These are phyloP conservation scores for Phytophthora pinifolia DNA, from an alignment of 352 stramenopile genomes.

Conservation along the genomic window DNA sequence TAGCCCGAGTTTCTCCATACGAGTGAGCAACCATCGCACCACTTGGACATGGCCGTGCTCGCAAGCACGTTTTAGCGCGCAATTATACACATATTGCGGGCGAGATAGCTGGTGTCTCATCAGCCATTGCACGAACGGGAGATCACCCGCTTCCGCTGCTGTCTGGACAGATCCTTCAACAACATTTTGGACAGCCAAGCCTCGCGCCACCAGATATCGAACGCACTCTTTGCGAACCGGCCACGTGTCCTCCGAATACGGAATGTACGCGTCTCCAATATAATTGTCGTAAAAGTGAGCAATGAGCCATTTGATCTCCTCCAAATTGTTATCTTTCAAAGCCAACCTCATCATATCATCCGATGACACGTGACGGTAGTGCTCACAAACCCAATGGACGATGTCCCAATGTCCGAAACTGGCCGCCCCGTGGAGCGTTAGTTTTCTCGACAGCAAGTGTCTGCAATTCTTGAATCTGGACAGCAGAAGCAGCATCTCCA, in stretches of 20 bases:
- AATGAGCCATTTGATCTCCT: not conserved
- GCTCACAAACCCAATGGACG: not conserved
- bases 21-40: too few species aligned
- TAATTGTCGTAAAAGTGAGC: not conserved
- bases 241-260: not conserved
- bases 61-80: not conserved
- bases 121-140: conserved; percentile 1
- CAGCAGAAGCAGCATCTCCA: not conserved
- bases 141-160: not conserved
- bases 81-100: not conserved
- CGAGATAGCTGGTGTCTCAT: not conserved
- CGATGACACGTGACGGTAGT: not conserved
- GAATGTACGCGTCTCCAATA: not conserved
- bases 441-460: not conserved
- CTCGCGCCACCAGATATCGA: not conserved
- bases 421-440: not conserved
- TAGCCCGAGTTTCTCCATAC: too few species aligned
- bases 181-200: not conserved
- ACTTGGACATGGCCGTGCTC: not conserved
- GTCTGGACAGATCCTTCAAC: not conserved
- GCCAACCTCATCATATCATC: not conserved
- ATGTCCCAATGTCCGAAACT: not conserved
- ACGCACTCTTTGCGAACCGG: not conserved
- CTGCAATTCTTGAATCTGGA: not conserved
- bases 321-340: not conserved